phyloP scores from a whole-genome alignment of 164 flowering plant genomes.

The Berberis thunbergii region DNA sequence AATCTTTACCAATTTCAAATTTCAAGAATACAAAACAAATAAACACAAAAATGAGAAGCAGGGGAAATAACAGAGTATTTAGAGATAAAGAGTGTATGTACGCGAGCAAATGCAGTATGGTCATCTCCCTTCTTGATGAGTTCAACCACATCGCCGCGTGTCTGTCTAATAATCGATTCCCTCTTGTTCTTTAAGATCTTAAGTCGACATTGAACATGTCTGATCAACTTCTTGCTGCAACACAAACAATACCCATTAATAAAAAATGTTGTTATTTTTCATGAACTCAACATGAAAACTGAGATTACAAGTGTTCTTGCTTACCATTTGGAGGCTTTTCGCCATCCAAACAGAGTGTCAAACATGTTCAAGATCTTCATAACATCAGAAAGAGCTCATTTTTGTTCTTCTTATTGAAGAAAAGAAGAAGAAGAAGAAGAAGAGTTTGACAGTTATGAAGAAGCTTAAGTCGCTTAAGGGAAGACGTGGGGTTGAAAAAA shows the following conservation, averaged over 20 bases:
- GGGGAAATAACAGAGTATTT: background rate
- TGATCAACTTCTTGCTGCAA: slow-evolving; percentile 60
- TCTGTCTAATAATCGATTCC: slow-evolving; percentile 36
- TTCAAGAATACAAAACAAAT: background rate
- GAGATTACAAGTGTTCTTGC: background rate
- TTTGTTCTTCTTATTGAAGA: background rate
- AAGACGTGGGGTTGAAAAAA: too few relatives aligned
- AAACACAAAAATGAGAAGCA: background rate
- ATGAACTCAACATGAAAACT: background rate
- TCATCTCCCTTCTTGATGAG: slow-evolving; percentile 48
- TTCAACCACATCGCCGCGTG: slow-evolving; percentile 46
- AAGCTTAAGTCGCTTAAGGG: too few relatives aligned
- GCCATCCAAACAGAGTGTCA: slow-evolving; percentile 3
- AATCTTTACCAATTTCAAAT: background rate
- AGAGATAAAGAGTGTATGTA: slow-evolving; percentile 11
- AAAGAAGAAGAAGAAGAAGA: background rate
- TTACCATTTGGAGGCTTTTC: slow-evolving; percentile 1
- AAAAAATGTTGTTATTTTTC: background rate
- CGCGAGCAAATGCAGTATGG: slow-evolving; percentile 45
- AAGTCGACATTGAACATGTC: slow-evolving; percentile 48
- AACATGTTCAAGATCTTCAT: background rate
- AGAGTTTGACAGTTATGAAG: background rate
- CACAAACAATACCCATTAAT: background rate
- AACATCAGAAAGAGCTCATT: background rate
- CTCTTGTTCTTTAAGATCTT: slow-evolving; percentile 66